These are phyloP conservation scores for Pseudogymnoascus verrucosus DNA, from an alignment of 2,329 filamentous ascomycete species.

Conservation along the genomic window DNA sequence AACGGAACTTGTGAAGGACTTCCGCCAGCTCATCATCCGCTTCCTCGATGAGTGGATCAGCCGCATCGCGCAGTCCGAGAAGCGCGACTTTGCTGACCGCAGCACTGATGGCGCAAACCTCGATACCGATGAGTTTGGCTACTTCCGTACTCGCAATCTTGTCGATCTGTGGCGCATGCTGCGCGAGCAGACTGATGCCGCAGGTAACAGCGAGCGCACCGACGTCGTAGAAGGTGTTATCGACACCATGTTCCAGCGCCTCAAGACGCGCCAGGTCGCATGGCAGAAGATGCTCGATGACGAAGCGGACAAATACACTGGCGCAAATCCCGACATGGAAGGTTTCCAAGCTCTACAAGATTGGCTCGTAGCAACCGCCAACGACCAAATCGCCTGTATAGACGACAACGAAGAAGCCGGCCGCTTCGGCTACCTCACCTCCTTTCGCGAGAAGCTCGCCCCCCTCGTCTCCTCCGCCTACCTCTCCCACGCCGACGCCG, in stretches of 20 bases:
- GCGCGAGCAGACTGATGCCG: conserved; percentile 81
- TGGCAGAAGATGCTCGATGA: conserved; percentile 87
- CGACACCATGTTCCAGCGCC: conserved; percentile 86
- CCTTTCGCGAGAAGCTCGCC: conserved; percentile 78
- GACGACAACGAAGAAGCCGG: conserved; percentile 78
- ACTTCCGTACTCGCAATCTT: conserved; percentile 84
- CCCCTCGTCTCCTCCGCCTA: conserved; percentile 74
- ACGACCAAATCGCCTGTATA: conserved; percentile 97
- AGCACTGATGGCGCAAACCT: conserved; percentile 66
- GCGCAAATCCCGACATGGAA: conserved; percentile 46
- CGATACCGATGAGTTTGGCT: conserved; percentile 80
- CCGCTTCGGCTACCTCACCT: conserved; percentile 72
- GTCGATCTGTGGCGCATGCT: conserved; percentile 98
- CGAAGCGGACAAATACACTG: conserved; percentile 68
- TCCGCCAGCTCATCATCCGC: conserved; percentile 89
- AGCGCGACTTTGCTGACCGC: conserved; percentile 70
- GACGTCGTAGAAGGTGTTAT: conserved; percentile 94
- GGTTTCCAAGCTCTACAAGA: conserved; percentile 78
- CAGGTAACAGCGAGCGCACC: conserved; percentile 72
- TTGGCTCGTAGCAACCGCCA: conserved; percentile 93
- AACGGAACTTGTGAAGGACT: conserved; percentile 83
- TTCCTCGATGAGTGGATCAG: conserved; percentile 98
- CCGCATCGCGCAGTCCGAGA: conserved; percentile 77
- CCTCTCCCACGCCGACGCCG: conserved; percentile 62
- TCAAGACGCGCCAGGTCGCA: conserved; percentile 72